A percentile compares a stretch with the other conserved stretches of the same genome.
Conservation (phyloP, 768 basidiomycete species). For the Daedaleopsis nitida region DNA sequence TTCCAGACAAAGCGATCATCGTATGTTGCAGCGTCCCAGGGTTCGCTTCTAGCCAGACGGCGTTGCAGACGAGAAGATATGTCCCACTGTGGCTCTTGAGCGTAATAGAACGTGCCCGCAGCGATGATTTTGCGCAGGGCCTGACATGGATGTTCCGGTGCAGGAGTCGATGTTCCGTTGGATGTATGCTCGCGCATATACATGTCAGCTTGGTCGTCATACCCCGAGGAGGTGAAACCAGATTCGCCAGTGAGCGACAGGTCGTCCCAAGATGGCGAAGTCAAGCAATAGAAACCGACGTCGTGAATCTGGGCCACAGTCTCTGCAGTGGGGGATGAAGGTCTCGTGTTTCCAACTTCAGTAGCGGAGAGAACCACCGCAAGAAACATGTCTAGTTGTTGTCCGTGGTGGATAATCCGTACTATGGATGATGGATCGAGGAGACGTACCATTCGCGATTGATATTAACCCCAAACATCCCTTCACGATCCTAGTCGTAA, state of each 20-base stretch:
- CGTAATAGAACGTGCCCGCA: constrained; percentile 92
- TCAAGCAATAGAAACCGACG: constrained; percentile 88
- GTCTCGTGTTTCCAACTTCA: constrained; percentile 71
- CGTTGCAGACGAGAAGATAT: constrained; percentile 80
- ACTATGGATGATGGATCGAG: neutral
- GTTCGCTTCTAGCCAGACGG: constrained; percentile 51
- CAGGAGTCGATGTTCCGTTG: constrained; percentile 33
- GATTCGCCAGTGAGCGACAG: constrained; percentile 52
- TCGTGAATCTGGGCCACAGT: constrained; percentile 83
- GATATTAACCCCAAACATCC: constrained; percentile 85
- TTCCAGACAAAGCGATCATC: constrained; percentile 96
- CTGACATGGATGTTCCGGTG: constrained; percentile 86
- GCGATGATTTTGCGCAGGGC: constrained; percentile 90
- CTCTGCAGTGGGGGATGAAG: constrained; percentile 58
- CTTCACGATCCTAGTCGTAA: constrained; percentile 74
- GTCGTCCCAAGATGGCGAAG: constrained; percentile 85
- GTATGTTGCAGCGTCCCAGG: constrained; percentile 49
- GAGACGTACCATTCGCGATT: constrained; percentile 61
- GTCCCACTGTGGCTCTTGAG: constrained; percentile 84
- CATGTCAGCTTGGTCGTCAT: constrained; percentile 53
- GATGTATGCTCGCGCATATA: constrained; percentile 49
- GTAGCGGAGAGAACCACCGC: constrained; percentile 77
- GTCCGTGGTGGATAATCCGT: neutral
- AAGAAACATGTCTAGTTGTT: constrained; percentile 69
- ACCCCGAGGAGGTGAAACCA: constrained; percentile 55